Conservation (phyloP, 169 alveolate species). For the Eimeria necatrix region DNA sequence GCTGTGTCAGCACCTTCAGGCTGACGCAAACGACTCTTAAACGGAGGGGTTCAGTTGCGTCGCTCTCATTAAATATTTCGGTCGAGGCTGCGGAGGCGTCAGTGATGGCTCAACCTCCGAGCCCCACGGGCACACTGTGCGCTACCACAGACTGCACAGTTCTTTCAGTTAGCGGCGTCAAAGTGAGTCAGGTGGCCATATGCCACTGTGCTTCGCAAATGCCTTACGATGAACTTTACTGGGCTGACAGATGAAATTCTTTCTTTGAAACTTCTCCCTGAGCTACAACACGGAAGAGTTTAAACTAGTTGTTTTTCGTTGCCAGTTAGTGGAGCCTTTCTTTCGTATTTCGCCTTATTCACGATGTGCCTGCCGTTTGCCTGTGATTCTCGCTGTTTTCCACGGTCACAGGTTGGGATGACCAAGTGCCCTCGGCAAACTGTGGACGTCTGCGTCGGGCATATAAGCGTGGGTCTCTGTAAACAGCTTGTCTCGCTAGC, state of each 20-base stretch:
- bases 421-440: constrained; percentile 46
- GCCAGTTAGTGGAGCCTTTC: too few species aligned
- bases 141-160: constrained; percentile 70
- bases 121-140: constrained; percentile 24
- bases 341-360: too few species aligned
- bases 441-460: constrained; percentile 34
- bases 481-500: constrained; percentile 71
- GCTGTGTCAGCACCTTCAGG: constrained; percentile 25
- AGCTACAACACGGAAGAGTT: too few species aligned
- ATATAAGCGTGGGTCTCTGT: constrained; percentile 65
- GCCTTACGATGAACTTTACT: too few species aligned
- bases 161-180: constrained; percentile 42
- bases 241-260: too few species aligned
- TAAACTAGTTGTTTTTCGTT: too few species aligned
- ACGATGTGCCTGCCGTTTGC: neutral
- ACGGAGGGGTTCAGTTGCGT: constrained; percentile 5
- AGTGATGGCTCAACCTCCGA: constrained; percentile 64
- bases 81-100: constrained; percentile 67
- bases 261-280: too few species aligned
- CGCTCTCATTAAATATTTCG: neutral
- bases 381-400: neutral
- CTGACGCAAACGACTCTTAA: neutral
- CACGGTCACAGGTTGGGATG: constrained; percentile 37
- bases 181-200: neutral
- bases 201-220: too few species aligned